phyloP scores from a whole-genome alignment of 2,329 filamentous ascomycete species.

The Microascus cirrosus region DNA sequence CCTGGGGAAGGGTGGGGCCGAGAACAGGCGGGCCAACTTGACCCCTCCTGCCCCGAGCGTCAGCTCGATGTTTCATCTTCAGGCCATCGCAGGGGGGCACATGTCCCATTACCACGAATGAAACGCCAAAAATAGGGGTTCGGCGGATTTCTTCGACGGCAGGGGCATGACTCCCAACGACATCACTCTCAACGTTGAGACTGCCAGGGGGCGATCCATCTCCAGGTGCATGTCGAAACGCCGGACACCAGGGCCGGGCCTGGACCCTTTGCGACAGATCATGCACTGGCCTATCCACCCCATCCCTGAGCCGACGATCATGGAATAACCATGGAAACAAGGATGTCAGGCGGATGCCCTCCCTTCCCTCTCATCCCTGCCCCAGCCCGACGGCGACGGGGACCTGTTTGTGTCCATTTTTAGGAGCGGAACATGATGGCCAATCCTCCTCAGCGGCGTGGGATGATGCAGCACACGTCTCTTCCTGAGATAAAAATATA shows the following conservation, averaged over 20 bases:
- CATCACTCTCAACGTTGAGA: background rate
- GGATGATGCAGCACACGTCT: background rate
- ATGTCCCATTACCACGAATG: background rate
- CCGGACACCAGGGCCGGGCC: background rate
- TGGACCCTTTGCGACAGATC: conserved; percentile 1
- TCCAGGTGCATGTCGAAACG: background rate
- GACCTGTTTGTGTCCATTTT: background rate
- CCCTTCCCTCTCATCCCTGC: background rate
- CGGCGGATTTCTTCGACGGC: background rate
- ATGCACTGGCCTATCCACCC: conserved; percentile 1
- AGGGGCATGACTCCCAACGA: background rate
- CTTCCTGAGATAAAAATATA: background rate
- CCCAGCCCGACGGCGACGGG: background rate
- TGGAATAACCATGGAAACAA: conserved; percentile 2
- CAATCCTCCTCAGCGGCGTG: background rate
- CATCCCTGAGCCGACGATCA: background rate
- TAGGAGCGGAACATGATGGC: background rate
- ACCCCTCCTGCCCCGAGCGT: background rate
- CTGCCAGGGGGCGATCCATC: background rate
- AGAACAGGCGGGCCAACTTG: background rate
- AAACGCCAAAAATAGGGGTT: background rate
- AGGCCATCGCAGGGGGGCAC: background rate
- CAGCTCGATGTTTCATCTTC: background rate
- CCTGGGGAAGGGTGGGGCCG: background rate
- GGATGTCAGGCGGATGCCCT: background rate